Evolutionary conservation across 148 eudicot genomes (phyloP).

Genomic region (Heliamphora exappendiculata): DNA sequence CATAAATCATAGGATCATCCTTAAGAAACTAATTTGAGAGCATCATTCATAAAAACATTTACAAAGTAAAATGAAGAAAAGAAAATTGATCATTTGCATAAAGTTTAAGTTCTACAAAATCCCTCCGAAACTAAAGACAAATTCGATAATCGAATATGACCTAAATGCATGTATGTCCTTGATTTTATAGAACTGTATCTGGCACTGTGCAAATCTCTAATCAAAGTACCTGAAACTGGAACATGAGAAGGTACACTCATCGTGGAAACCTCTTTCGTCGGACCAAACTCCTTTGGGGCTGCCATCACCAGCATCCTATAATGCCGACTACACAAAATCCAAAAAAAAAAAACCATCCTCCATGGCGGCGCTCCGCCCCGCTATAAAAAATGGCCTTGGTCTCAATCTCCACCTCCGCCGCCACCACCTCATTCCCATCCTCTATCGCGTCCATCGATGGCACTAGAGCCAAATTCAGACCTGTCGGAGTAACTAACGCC

Average conservation of each 20-base stretch:
- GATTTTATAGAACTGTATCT: neutral
- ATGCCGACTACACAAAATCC: slow-evolving; percentile 38
- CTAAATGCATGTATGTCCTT: neutral
- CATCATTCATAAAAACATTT: no score
- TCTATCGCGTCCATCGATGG: slow-evolving; percentile 3
- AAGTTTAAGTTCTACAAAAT: neutral
- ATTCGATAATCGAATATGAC: neutral
- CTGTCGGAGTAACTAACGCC: neutral
- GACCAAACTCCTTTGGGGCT: slow-evolving; percentile 4
- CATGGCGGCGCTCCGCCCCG: slow-evolving; percentile 47
- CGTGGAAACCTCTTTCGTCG: slow-evolving; percentile 12
- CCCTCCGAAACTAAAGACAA: neutral
- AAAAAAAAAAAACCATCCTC: slow-evolving; percentile 73
- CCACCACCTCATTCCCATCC: neutral
- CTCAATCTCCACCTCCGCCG: slow-evolving; percentile 20
- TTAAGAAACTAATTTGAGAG: no score
- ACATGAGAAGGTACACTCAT: slow-evolving; percentile 28
- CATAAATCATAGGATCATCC: no score
- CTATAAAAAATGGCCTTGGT: slow-evolving; percentile 54
- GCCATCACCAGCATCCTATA: slow-evolving; percentile 19
- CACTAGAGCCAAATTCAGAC: slow-evolving; percentile 15
- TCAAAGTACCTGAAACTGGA: slow-evolving; percentile 46
- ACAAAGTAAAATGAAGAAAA: neutral
- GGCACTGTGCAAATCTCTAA: no score
- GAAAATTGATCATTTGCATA: neutral